phyloP scores from a whole-genome alignment of 1,284 basidiomycete genomes.

The Testicularia cyperi region DNA sequence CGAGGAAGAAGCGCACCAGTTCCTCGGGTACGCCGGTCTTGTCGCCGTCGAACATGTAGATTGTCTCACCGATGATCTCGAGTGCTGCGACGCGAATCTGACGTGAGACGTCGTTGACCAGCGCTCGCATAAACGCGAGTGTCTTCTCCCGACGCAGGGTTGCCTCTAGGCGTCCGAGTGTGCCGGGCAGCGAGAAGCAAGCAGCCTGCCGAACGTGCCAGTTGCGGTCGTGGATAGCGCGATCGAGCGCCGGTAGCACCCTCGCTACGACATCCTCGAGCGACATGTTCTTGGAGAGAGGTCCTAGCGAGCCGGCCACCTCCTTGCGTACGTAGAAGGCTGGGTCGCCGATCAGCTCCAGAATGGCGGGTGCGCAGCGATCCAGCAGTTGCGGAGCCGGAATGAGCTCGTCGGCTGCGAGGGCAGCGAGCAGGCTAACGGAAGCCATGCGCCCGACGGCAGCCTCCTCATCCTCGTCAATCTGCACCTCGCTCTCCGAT shows the following conservation, averaged over 20 bases:
- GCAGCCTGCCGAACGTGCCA: slow-evolving; percentile 88
- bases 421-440: slow-evolving; percentile 87
- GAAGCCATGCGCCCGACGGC: slow-evolving; percentile 84
- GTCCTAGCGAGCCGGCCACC: slow-evolving; percentile 83
- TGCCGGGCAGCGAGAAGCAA: slow-evolving; percentile 74
- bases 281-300: slow-evolving; percentile 80
- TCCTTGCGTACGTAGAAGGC: slow-evolving; percentile 84
- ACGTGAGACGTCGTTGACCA: slow-evolving; percentile 71
- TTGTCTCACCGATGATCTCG: slow-evolving; percentile 86
- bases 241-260: slow-evolving; percentile 72
- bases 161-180: slow-evolving; percentile 23
- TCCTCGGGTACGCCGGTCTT: slow-evolving; percentile 68
- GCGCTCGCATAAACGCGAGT: slow-evolving; percentile 54
- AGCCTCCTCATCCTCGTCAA: slow-evolving; percentile 67
- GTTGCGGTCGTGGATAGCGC: slow-evolving; percentile 70
- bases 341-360: slow-evolving; percentile 74
- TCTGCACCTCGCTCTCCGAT: slow-evolving; percentile 23
- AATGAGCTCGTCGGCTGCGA: slow-evolving; percentile 63
- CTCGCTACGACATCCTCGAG: slow-evolving; percentile 68
- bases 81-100: slow-evolving; percentile 79
- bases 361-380: slow-evolving; percentile 77
- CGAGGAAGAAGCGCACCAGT: slow-evolving; percentile 76
- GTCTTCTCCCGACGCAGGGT: slow-evolving; percentile 38
- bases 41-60: slow-evolving; percentile 77
- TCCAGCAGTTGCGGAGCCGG: slow-evolving; percentile 68